Base-by-base conservation (phyloP, 2,329 filamentous ascomycete genomes). In the Alternaria brassicicola region DNA sequence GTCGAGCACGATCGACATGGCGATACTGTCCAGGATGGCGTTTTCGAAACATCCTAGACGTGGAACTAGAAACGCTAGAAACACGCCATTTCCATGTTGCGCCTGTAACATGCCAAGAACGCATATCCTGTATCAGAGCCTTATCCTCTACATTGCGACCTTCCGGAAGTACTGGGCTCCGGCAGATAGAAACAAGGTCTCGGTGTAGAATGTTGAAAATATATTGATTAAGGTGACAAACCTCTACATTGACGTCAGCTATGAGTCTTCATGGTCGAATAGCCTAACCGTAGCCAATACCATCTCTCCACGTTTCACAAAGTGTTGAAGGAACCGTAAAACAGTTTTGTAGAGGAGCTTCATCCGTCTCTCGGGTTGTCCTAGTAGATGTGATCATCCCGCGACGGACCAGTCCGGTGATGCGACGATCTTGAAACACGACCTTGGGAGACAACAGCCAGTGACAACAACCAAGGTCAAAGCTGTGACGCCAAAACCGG, bases 21-120 rank as follows among this genome's bases (percentile, higher is more conserved):
- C 26, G 31, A 26, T 26, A 19, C 45, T 47, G 52, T 49, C 26
- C 35, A 38, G 58, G 41, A 25, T 41, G 41, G 56, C 26, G 26
- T 51, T 56, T 55, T 38, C 62, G 69, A 73, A 73, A 73, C 70
- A 57, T 60, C 56, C 63, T 69, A 65, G 57, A 64, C 62, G 19
- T 70, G 65, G 66, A 57, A 59, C 48, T 21, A 49, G 30, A 57
- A 57, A 60, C 60, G 59, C 43, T 47, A 25, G 43, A 47, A 47
- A 60, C 60, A 60, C 42, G 26, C 48, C 39, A 31, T 30, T n/a
- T 52, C 36, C 42, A 42, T 43, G 35, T 46, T 43, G 36, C 38
- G 28, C 42, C 36, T 41, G 36, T 33, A 38, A 31, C 38, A 33
- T 57, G 36, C 48, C 45, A 28, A 47, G 15, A 30, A 39, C 25